phyloP scores from a whole-genome alignment of 768 basidiomycete species.

The Russula griseocarnosa region DNA sequence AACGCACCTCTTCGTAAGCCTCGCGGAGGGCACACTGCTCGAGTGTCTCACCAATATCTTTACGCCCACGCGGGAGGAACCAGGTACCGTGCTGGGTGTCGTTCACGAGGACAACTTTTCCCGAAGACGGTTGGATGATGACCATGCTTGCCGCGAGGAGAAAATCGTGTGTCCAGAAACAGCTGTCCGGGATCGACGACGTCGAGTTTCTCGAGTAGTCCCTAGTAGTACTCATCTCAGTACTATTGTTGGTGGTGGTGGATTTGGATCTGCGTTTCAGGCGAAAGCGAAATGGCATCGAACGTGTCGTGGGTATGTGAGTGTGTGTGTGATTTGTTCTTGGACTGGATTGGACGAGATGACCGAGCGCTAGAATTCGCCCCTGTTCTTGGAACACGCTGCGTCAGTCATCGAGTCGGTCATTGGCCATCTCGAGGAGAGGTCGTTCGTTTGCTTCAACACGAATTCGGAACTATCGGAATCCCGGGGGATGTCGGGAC shows the following conservation, averaged over 20 bases:
- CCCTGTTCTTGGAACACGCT: no score
- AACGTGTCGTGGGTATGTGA: no score
- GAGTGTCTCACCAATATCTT: constrained; percentile 61
- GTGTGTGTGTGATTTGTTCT: no score
- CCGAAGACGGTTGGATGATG: constrained; percentile 54
- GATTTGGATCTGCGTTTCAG: not conserved
- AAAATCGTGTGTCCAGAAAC: constrained; percentile 50
- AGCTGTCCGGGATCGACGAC: constrained; percentile 41
- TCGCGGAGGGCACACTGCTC: constrained; percentile 59
- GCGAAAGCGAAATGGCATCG: not conserved
- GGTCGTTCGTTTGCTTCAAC: no score
- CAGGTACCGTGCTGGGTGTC: constrained; percentile 35
- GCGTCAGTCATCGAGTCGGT: no score
- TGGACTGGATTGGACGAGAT: no score
- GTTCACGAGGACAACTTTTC: constrained; percentile 48
- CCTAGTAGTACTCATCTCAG: not conserved
- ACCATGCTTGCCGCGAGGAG: constrained; percentile 60
- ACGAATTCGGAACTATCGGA: no score
- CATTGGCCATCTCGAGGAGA: no score
- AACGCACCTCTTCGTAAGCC: constrained; percentile 59
- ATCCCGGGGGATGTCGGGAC: no score
- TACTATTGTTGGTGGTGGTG: not conserved
- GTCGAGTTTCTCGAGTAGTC: constrained; percentile 40
- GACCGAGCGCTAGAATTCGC: no score
- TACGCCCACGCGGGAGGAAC: constrained; percentile 63